phyloP scores from a whole-genome alignment of 2,329 filamentous ascomycete species.

The Apiospora phragmitis region DNA sequence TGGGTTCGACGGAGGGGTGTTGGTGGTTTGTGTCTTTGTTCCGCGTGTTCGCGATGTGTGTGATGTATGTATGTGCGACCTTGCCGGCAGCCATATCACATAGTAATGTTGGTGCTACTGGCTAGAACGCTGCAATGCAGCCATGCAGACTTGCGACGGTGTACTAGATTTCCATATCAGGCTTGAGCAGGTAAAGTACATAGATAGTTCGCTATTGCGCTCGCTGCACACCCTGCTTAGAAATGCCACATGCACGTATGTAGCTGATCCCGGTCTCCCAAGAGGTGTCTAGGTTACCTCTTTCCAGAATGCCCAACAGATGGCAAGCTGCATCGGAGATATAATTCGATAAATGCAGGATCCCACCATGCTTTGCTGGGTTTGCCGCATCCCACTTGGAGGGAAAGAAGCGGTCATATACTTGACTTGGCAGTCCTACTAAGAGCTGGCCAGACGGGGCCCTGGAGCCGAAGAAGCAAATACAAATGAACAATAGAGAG shows the following conservation, averaged over 20 bases:
- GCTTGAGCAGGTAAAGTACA: too few species aligned
- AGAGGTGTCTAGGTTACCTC: not conserved
- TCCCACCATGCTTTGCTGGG: not conserved
- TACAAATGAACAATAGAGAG: not conserved
- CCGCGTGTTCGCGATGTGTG: not conserved
- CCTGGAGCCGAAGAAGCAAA: not conserved
- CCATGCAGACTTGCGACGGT: not conserved
- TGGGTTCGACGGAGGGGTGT: too few species aligned
- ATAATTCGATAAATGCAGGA: not conserved
- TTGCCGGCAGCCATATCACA: not conserved
- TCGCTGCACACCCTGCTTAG: not conserved
- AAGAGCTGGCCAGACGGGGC: not conserved
- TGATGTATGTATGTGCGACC: not conserved
- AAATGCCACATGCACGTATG: not conserved
- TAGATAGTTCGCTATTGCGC: not conserved
- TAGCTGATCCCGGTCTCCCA: not conserved
- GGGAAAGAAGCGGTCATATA: not conserved
- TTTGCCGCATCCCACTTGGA: not conserved
- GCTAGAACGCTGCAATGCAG: not conserved
- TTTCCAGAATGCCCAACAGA: not conserved
- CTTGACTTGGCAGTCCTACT: not conserved
- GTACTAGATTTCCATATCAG: not conserved
- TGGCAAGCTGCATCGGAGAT: constrained; percentile 3
- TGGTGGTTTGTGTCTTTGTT: not conserved
- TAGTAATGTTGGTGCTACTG: not conserved